phyloP scores from a whole-genome alignment of 306 rosid genomes.

The Oxytropis ochrocephala region DNA sequence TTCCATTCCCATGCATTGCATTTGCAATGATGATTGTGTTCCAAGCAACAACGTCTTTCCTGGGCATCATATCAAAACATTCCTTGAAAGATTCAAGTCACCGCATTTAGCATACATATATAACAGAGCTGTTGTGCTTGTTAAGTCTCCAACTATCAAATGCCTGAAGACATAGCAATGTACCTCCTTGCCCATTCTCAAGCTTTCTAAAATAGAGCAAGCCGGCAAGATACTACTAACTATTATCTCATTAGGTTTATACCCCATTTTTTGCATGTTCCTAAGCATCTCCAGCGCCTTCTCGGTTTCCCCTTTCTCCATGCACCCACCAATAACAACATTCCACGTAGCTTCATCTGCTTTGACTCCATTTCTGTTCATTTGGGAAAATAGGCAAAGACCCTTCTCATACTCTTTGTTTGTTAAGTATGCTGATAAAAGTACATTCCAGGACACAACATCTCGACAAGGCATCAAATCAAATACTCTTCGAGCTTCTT shows the following conservation, averaged over 20 bases:
- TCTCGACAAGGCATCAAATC: slow-evolving; percentile 41
- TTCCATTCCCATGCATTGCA: slow-evolving; percentile 55
- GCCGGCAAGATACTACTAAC: slow-evolving; percentile 44
- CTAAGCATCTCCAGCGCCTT: slow-evolving; percentile 40
- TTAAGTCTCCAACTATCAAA: slow-evolving; percentile 32
- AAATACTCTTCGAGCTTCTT: slow-evolving; percentile 34
- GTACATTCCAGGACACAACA: slow-evolving; percentile 48
- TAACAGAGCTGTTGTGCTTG: slow-evolving; percentile 36
- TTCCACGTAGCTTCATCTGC: slow-evolving; percentile 47
- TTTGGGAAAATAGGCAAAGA: slow-evolving; percentile 27
- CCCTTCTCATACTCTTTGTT: slow-evolving; percentile 43
- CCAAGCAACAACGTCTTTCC: slow-evolving; percentile 49
- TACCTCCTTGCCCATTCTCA: slow-evolving; percentile 49
- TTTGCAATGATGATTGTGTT: slow-evolving; percentile 50
- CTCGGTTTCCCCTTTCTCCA: slow-evolving; percentile 38
- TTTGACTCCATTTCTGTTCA: slow-evolving; percentile 34
- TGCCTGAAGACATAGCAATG: slow-evolving; percentile 44
- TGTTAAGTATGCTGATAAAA: slow-evolving; percentile 41
- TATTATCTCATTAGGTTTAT: slow-evolving; percentile 46
- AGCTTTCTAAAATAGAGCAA: slow-evolving; percentile 42
- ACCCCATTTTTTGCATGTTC: slow-evolving; percentile 45
- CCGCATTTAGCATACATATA: slow-evolving; percentile 55
- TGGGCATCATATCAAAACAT: slow-evolving; percentile 29
- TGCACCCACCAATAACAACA: slow-evolving; percentile 50
- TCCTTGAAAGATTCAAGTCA: slow-evolving; percentile 38